Base-by-base conservation (phyloP, 768 basidiomycete species). In the Tubosaeta brunneosetosa region DNA sequence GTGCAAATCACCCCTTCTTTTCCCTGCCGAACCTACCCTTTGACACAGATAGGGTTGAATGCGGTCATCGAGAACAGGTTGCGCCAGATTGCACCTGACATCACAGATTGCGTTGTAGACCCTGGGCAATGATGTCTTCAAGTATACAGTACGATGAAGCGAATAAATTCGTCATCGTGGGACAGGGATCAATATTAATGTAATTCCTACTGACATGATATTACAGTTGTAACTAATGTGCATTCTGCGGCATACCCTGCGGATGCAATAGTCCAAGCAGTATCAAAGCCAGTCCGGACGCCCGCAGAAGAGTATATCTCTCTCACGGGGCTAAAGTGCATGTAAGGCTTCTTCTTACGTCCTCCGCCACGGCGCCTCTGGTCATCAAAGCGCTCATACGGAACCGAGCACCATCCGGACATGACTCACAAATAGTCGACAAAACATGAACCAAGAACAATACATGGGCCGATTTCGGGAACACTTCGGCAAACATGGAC, bases 21-120 rank as follows among this genome's bases (percentile, higher is more conserved):
- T 54, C 40, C 36, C 29, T 25, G 33, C 52, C 14, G 34, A 57
- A 47, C 38, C 48, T 48, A 59, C 47, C 50, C 44, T 47, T 42
- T 47, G 48, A 47, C 49, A 27, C 56, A 76, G 75, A 52, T 49
- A 19, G 51, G 55, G 25, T 67, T 77, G 55, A 77, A 76, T 50
- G 55, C 54, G 44, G 60, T 74, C 40, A 69, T 77, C 36, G 64
- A 70, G 54, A 62, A 59, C 22, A 70, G 74, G 9, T 50, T 66
- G 44, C 64, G 69, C 41, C 65, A 66, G 12, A 65, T 74, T 54
- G 47, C 46, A 13, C 36, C 56, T 33, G 54, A 50, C n/a, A 19
- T 36, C 34, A 47, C 46, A 17, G 56, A 58, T 46, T 55, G 45
- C 32, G 58, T 42, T 43, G 45, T 53, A 32, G 49, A 47, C 49